Percentiles rank a stretch among this genome's conserved stretches.
phyloP scores from a whole-genome alignment of 805 yeast species.

The Zygoascus biomembranicola region DNA sequence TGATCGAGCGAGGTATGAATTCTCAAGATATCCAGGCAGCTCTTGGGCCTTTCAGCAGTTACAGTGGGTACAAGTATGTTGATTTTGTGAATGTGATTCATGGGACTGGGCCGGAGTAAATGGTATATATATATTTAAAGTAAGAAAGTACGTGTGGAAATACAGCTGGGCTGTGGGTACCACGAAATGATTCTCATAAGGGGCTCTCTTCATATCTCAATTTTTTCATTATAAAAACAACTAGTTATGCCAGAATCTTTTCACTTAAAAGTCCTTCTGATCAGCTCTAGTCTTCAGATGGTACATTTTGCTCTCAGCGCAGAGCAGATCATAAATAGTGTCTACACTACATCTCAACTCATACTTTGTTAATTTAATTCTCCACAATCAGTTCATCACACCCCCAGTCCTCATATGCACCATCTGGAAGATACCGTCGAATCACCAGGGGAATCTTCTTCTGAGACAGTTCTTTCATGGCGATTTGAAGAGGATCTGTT shows the following conservation, averaged over 20 bases:
- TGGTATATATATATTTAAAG: background rate
- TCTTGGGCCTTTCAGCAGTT: slow-evolving; percentile 48
- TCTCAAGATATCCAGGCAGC: slow-evolving; percentile 37
- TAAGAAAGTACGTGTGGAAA: background rate
- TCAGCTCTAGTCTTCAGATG: background rate
- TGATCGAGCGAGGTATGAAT: slow-evolving; percentile 39
- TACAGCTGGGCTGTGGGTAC: no score
- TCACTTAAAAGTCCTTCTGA: background rate
- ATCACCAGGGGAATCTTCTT: slow-evolving; percentile 91
- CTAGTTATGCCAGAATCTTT: background rate
- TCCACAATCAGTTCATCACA: slow-evolving; percentile 95
- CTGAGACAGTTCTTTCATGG: slow-evolving; percentile 93
- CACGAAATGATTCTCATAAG: no score
- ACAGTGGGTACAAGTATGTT: slow-evolving; percentile 49
- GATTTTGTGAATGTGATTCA: slow-evolving; percentile 41
- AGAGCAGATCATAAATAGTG: no score
- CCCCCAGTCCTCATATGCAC: slow-evolving; percentile 97
- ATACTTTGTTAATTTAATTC: slow-evolving; percentile 29
- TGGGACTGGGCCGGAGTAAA: slow-evolving; percentile 7
- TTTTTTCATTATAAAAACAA: slow-evolving; percentile 1
- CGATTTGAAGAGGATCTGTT: slow-evolving; percentile 96
- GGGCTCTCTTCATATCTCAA: background rate
- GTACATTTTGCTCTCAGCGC: background rate
- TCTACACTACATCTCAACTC: no score
- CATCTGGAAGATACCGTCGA: slow-evolving; percentile 94